Evolutionary conservation across 495 filamentous ascomycete genomes (phyloP).

Genomic region (Neurospora sp.): DNA sequence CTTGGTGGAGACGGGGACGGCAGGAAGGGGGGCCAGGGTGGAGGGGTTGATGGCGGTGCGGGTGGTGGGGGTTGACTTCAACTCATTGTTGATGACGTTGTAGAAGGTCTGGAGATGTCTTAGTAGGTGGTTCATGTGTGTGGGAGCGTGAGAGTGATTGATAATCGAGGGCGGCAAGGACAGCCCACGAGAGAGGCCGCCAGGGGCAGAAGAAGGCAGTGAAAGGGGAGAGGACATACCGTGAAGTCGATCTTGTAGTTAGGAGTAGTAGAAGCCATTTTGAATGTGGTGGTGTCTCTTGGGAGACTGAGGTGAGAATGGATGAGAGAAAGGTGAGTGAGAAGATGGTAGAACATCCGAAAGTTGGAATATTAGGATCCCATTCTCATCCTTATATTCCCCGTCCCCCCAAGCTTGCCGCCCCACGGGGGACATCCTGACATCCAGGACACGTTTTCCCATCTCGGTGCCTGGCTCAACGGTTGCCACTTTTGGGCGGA

Average conservation of each 20-base stretch:
- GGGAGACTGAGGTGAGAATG: not conserved
- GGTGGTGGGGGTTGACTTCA: constrained; percentile 21
- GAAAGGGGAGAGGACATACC: not conserved
- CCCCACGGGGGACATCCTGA: not conserved
- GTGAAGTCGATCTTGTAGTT: not conserved
- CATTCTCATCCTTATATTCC: not conserved
- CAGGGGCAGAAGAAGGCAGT: not conserved
- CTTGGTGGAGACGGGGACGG: constrained; percentile 30
- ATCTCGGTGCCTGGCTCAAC: not conserved
- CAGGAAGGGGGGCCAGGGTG: constrained; percentile 37
- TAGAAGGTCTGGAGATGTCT: constrained; percentile 17
- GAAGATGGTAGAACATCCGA: not conserved
- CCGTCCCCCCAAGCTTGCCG: not conserved
- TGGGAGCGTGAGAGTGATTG: not conserved
- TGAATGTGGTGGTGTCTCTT: not conserved
- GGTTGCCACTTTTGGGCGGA: not conserved
- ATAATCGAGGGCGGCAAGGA: not conserved
- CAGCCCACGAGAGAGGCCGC: not conserved
- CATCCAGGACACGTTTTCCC: not conserved
- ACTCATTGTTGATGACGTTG: constrained; percentile 38
- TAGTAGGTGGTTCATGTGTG: not conserved
- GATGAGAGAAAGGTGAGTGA: not conserved
- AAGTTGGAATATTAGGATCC: not conserved
- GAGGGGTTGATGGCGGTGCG: constrained; percentile 36
- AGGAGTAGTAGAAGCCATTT: not conserved